Percentiles rank a stretch among this genome's conserved stretches.
phyloP scores from a whole-genome alignment of 495 filamentous ascomycete species.

The Penicillium parvum region DNA sequence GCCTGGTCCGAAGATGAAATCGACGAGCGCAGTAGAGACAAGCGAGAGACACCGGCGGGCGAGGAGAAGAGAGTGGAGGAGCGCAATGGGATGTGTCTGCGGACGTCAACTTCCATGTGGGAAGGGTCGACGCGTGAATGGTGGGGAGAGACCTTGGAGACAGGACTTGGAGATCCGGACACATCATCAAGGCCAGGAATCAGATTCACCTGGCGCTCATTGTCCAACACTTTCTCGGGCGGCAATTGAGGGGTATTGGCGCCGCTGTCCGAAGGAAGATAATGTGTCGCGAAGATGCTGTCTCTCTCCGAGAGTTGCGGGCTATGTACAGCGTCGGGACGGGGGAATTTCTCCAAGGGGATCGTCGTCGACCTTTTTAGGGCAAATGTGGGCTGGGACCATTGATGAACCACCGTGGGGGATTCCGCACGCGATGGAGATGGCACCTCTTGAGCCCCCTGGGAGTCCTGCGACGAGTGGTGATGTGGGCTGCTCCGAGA shows the following conservation, averaged over 20 bases:
- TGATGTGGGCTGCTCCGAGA: slow-evolving; percentile 41
- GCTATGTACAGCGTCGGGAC: slow-evolving; percentile 26
- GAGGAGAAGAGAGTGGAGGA: slow-evolving; percentile 31
- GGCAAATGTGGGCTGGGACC: slow-evolving; percentile 29
- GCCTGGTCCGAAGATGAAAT: slow-evolving; percentile 25
- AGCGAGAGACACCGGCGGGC: slow-evolving; percentile 21
- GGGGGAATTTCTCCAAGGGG: slow-evolving; percentile 26
- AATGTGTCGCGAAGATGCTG: slow-evolving; percentile 61
- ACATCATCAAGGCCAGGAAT: slow-evolving; percentile 32
- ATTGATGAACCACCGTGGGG: slow-evolving; percentile 33
- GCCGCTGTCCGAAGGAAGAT: slow-evolving; percentile 47
- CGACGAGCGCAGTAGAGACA: slow-evolving; percentile 28
- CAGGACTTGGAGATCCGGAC: slow-evolving; percentile 30
- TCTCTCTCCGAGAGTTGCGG: slow-evolving; percentile 59
- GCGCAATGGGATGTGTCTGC: slow-evolving; percentile 34
- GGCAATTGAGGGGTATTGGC: slow-evolving; percentile 47
- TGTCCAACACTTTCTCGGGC: slow-evolving; percentile 30
- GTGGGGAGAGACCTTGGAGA: slow-evolving; percentile 36
- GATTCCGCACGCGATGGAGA: slow-evolving; percentile 42
- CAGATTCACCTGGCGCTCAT: slow-evolving; percentile 28
- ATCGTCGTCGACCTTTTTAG: slow-evolving; percentile 36
- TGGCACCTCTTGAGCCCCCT: slow-evolving; percentile 28
- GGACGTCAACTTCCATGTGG: slow-evolving; percentile 46
- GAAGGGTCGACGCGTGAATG: slow-evolving; percentile 30
- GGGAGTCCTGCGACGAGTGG: slow-evolving; percentile 32